A percentile compares a stretch with the other conserved stretches of the same genome.
Evolutionary conservation across 228 moss, liverwort and hornwort species (phyloP).

Genomic region (Sphagnum fallax): DNA sequence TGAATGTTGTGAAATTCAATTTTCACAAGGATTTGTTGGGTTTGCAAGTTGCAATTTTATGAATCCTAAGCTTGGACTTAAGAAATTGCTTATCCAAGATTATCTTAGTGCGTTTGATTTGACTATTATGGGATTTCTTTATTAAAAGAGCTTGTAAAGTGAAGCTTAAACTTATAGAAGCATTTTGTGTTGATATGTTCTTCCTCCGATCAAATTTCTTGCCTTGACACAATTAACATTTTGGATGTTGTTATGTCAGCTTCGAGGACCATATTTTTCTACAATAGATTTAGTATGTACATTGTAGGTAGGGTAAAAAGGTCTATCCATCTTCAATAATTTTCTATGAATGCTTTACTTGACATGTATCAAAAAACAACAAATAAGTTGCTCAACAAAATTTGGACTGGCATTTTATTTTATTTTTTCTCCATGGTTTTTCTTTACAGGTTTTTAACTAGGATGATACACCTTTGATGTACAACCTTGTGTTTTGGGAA

Average conservation of each 20-base stretch:
- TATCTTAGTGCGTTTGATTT: constrained; percentile 28
- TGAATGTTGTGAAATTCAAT: not conserved
- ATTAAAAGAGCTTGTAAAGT: too few relatives aligned
- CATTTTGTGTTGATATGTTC: not conserved
- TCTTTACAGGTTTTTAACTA: constrained; percentile 61
- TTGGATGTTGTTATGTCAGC: constrained; percentile 15
- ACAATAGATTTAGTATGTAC: constrained; percentile 76
- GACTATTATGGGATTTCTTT: too few relatives aligned
- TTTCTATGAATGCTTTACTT: too few relatives aligned
- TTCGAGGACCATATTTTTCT: constrained; percentile 61
- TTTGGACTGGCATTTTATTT: too few relatives aligned
- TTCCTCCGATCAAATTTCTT: not conserved
- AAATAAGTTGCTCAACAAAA: too few relatives aligned
- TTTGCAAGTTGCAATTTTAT: constrained; percentile 30
- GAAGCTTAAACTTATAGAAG: not conserved
- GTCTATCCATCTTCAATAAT: too few relatives aligned
- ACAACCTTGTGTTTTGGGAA: constrained; percentile 83
- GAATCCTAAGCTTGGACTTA: constrained; percentile 60
- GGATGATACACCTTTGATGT: constrained; percentile 60
- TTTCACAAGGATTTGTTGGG: not conserved
- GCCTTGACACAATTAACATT: not conserved
- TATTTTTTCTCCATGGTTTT: too few relatives aligned
- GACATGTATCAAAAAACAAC: too few relatives aligned
- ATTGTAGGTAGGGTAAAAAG: constrained; percentile 16
- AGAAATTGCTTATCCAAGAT: constrained; percentile 44